A percentile compares a stretch with the other conserved stretches of the same genome.
Evolutionary conservation across 345 rosid genomes (phyloP).

Genomic region (Acer negundo): DNA sequence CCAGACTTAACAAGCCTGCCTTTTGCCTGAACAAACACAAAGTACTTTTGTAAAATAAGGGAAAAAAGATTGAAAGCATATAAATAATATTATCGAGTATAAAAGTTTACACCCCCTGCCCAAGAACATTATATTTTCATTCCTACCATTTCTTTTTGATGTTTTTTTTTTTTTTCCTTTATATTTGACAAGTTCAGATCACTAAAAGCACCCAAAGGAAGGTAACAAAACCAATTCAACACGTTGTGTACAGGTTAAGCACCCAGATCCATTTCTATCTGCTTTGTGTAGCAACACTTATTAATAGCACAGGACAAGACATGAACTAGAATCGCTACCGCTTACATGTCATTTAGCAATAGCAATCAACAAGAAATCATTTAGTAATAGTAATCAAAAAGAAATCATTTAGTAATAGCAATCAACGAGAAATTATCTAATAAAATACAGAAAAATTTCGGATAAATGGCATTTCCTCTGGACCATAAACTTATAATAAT

Average conservation of each 20-base stretch:
- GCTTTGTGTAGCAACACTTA: not conserved
- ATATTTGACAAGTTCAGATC: not conserved
- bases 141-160: not conserved
- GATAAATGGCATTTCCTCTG: not conserved
- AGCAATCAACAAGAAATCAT: not conserved
- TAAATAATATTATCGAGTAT: not conserved
- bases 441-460: not conserved
- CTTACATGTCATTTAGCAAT: not conserved
- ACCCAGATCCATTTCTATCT: slow-evolving; percentile 10
- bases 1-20: slow-evolving; percentile 93
- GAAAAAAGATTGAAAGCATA: slow-evolving; percentile 1
- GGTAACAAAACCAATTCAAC: not conserved
- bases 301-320: not conserved
- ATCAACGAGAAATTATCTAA: not conserved
- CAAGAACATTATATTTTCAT: not conserved
- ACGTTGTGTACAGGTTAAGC: not conserved
- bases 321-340: not conserved
- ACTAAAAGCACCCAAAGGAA: not conserved
- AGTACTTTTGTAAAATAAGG: not conserved
- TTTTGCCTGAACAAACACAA: slow-evolving; percentile 59
- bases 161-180: not conserved
- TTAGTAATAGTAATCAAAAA: not conserved
- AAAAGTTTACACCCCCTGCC: not conserved
- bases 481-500: not conserved
- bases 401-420: too few relatives aligned